Evolutionary conservation across 495 filamentous ascomycete genomes (phyloP), one percentile per base, ranked within the genome.

Genomic region (Aspergillus steynii): DNA sequence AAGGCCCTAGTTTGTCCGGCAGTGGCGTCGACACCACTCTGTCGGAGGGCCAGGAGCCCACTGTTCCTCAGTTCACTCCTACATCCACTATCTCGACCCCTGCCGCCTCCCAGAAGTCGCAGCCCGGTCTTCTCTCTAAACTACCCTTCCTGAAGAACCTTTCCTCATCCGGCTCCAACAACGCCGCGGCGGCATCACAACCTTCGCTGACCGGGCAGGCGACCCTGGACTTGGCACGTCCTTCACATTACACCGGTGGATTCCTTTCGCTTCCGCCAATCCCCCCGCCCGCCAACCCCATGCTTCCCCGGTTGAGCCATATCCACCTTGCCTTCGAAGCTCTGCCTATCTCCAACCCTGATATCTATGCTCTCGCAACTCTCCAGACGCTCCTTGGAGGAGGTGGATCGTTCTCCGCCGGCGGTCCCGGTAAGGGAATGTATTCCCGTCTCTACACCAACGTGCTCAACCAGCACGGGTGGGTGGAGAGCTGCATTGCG

Each of bases 401-500:
- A 6, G 95, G 95, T 56, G 96, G 96, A 15, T 96, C 92, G 58
- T 99, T 99, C 79, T 93, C 89, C n/a, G 95, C 95, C 47, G 95
- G 95, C 64, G 95, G 95, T 2, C 95, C 95, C 25, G 95, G 95
- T 52, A 99, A 99, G 79, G 95, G 95, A 61, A 98, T 99, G 95
- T 98, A 97, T 79, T 94, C 90, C 20, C 90, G 96, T 5, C 85
- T 98, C 31, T 99, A 96, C 80, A 98, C 92, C 60, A 96, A 97
- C 74, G 93, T 97, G 9, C 86, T 99, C 52, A 99, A 99, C 80
- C 95, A 97, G 74, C 85, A 96, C 77, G 91, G 89, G 53, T 98
- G 93, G 93, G 90, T 99, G 10, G 95, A 99, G 74, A 92, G 85
- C 62, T 97, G 93, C 72, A 84, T 96, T 47, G 88, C 94, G 31